Conservation (phyloP, 768 basidiomycete species). For the Rickenella mellea region DNA sequence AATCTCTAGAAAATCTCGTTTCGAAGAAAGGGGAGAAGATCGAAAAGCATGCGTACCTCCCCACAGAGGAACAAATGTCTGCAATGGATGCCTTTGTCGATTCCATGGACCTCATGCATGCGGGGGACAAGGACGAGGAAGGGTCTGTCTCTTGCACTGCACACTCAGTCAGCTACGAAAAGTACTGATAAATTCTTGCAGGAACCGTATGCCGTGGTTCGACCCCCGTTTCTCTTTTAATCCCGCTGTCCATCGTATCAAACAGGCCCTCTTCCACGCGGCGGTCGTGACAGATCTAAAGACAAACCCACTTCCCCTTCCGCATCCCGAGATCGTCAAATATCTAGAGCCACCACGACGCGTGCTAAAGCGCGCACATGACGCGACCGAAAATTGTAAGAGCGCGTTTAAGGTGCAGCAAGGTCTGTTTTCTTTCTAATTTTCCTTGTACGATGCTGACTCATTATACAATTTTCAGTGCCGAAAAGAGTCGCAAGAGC, state of each 20-base stretch:
- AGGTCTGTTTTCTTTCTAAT: conserved; percentile 31
- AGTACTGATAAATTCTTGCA: conserved; percentile 18
- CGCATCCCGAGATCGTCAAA: conserved; percentile 75
- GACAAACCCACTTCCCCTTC: conserved; percentile 69
- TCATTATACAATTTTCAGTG: conserved; percentile 26
- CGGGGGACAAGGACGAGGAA: conserved; percentile 65
- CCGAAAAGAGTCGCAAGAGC: conserved; percentile 49
- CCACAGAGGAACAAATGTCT: conserved; percentile 64
- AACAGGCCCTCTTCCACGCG: conserved; percentile 87
- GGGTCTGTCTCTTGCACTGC: conserved; percentile 38
- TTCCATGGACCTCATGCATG: conserved; percentile 76
- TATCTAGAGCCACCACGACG: conserved; percentile 74
- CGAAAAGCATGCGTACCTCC: conserved; percentile 71
- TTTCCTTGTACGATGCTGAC: not conserved
- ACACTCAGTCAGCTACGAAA: not conserved
- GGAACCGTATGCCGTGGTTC: conserved; percentile 65
- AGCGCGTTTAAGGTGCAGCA: conserved; percentile 66
- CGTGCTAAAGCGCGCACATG: conserved; percentile 50
- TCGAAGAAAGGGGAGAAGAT: conserved; percentile 69
- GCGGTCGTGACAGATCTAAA: conserved; percentile 71
- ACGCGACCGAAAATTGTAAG: conserved; percentile 53
- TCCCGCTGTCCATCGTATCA: conserved; percentile 82
- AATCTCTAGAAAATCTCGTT: conserved; percentile 63
- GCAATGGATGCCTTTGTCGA: conserved; percentile 88
- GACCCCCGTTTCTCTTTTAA: conserved; percentile 72